A percentile compares a stretch with the other conserved stretches of the same genome.
Conservation (phyloP, 1,284 basidiomycete species). For the Ceratobasidium sp. region DNA sequence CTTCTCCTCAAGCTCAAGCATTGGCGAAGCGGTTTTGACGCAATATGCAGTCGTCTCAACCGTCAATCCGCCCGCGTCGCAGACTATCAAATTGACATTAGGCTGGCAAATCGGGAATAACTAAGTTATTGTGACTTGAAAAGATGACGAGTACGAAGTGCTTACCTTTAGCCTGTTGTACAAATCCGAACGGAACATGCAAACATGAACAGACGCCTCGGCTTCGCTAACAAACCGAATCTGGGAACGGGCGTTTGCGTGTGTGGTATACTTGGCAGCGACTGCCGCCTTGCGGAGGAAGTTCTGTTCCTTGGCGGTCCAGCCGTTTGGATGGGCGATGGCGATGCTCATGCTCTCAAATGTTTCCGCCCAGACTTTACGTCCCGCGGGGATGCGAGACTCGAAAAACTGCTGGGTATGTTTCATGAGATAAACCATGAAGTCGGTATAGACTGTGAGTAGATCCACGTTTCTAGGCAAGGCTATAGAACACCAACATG, state of each 20-base stretch:
- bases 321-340: conserved; percentile 41
- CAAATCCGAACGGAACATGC: conserved; percentile 35
- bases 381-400: conserved; percentile 26
- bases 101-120: background rate
- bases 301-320: conserved; percentile 32
- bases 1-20: conserved; percentile 39
- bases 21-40: conserved; percentile 33
- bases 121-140: background rate
- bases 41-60: conserved; percentile 45
- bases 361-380: conserved; percentile 17
- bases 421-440: conserved; percentile 35
- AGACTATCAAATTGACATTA: conserved; percentile 40
- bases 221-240: conserved; percentile 42
- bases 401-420: conserved; percentile 39
- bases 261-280: conserved; percentile 21
- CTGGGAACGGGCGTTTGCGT: conserved; percentile 10
- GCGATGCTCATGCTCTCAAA: conserved; percentile 19
- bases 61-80: conserved; percentile 45
- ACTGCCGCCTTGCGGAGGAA: conserved; percentile 38
- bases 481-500: too few species aligned
- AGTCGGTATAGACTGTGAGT: conserved; percentile 37
- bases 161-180: conserved; percentile 16
- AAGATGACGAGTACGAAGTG: background rate
- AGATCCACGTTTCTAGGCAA: conserved; percentile 14
- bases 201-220: conserved; percentile 45